Conservation (phyloP, 2,329 filamentous ascomycete species). For the Cordyceps cicadae region DNA sequence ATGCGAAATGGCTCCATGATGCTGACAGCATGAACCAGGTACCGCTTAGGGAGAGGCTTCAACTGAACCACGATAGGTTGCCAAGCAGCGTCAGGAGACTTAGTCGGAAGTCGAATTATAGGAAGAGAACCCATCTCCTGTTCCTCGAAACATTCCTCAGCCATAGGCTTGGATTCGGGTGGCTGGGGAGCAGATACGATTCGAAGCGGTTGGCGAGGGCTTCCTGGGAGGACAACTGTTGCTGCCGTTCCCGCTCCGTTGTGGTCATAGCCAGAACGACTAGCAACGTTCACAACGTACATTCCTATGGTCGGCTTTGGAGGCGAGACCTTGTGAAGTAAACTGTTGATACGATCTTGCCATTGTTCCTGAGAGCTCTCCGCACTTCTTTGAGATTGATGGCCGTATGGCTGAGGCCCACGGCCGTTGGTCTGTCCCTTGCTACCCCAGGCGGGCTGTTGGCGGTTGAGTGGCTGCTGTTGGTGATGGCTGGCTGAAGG, state of each 20-base stretch:
- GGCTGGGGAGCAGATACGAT: not conserved
- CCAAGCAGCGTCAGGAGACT: slow-evolving; percentile 56
- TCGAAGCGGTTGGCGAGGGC: slow-evolving; percentile 1
- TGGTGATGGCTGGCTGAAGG: slow-evolving; percentile 31
- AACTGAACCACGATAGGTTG: slow-evolving; percentile 45
- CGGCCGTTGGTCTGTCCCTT: slow-evolving; percentile 18
- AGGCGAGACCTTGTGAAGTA: slow-evolving; percentile 59
- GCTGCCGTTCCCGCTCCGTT: slow-evolving; percentile 40
- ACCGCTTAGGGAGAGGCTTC: slow-evolving; percentile 46
- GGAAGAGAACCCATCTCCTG: slow-evolving; percentile 74
- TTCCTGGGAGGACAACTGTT: slow-evolving; percentile 59
- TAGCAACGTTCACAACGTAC: slow-evolving; percentile 62
- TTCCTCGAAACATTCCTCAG: slow-evolving; percentile 73
- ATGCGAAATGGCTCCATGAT: slow-evolving; percentile 29
- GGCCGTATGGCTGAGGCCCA: slow-evolving; percentile 3
- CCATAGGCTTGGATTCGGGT: slow-evolving; percentile 53
- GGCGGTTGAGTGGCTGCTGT: slow-evolving; percentile 16
- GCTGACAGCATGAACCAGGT: slow-evolving; percentile 33
- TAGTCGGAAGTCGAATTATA: slow-evolving; percentile 57
- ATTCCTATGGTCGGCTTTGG: slow-evolving; percentile 50
- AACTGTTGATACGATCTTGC: slow-evolving; percentile 77
- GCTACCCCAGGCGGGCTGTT: slow-evolving; percentile 27
- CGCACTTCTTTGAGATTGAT: slow-evolving; percentile 16
- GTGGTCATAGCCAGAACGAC: slow-evolving; percentile 58
- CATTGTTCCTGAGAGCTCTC: slow-evolving; percentile 45